These are phyloP conservation scores for Fraxinus angustifolia DNA, from an alignment of 305 asterid genomes.

Conservation along the genomic window DNA sequence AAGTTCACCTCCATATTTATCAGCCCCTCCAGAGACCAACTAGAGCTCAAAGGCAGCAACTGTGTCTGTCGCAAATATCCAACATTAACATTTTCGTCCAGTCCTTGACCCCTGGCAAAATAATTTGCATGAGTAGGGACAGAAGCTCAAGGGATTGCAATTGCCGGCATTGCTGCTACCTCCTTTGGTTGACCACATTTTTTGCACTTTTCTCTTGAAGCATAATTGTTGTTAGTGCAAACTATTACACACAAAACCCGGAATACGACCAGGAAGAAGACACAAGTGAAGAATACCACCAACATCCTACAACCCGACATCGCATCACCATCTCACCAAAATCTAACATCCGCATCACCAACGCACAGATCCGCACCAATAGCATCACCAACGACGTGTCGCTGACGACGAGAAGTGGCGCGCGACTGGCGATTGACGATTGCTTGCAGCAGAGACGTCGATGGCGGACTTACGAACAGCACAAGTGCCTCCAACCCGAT, in stretches of 20 bases:
- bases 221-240: constrained; percentile 99
- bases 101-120: constrained; percentile 74
- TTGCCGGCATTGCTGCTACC: constrained; percentile 89
- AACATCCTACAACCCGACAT: too few species aligned
- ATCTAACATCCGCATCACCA: too few species aligned
- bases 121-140: constrained; percentile 73
- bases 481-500: too few species aligned
- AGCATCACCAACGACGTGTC: too few species aligned
- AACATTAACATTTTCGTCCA: constrained; percentile 46
- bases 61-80: constrained; percentile 44
- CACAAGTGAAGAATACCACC: constrained; percentile 51
- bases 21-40: constrained; percentile 54
- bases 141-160: constrained; percentile 77
- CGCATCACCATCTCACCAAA: too few species aligned
- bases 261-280: constrained; percentile 74
- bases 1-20: constrained; percentile 40
- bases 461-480: too few species aligned
- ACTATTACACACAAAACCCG: constrained; percentile 82
- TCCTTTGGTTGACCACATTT: constrained; percentile 95
- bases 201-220: constrained; percentile 94
- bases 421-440: too few species aligned
- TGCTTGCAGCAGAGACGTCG: too few species aligned
- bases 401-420: too few species aligned
- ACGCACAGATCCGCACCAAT: too few species aligned
- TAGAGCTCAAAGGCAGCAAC: constrained; percentile 53